These are phyloP conservation scores for Catharanthus roseus DNA, from an alignment of 257 asterid species.

Conservation along the genomic window DNA sequence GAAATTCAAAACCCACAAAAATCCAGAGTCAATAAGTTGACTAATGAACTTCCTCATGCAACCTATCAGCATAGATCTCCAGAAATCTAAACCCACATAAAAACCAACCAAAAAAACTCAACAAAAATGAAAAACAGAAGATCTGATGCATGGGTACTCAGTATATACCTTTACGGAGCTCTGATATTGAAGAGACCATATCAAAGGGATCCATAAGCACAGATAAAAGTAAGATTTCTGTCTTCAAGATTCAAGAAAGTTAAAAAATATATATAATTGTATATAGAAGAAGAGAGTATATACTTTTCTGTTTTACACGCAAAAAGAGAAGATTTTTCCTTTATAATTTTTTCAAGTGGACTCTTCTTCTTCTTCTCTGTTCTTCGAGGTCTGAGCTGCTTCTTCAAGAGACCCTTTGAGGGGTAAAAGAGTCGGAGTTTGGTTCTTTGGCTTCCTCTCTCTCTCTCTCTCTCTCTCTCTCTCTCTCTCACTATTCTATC, in stretches of 20 bases:
- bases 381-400: conserved; percentile 19
- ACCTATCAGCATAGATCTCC: conserved; percentile 43
- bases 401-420: conserved; percentile 8
- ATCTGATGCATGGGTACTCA: conserved; percentile 21
- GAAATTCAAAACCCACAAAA: conserved; percentile 7
- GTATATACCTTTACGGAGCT: conserved; percentile 59
- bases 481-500: too few relatives aligned
- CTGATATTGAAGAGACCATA: conserved; percentile 37
- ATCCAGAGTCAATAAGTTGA: conserved; percentile 5
- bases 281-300: conserved; percentile 1
- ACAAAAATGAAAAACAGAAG: conserved; percentile 16
- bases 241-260: conserved; percentile 25
- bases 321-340: conserved; percentile 22
- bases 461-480: conserved; percentile 1
- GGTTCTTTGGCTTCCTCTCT: conserved; percentile 10
- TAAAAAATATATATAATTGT: conserved; percentile 9
- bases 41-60: conserved; percentile 21
- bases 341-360: neutral
- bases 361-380: conserved; percentile 2
- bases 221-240: conserved; percentile 22
- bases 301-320: neutral
- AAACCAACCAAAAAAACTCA: neutral
- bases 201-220: conserved; percentile 46
- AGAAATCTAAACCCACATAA: conserved; percentile 3
- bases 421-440: conserved; percentile 7